phyloP scores from a whole-genome alignment of 345 rosid genomes.

The Odontarrhena argentea region DNA sequence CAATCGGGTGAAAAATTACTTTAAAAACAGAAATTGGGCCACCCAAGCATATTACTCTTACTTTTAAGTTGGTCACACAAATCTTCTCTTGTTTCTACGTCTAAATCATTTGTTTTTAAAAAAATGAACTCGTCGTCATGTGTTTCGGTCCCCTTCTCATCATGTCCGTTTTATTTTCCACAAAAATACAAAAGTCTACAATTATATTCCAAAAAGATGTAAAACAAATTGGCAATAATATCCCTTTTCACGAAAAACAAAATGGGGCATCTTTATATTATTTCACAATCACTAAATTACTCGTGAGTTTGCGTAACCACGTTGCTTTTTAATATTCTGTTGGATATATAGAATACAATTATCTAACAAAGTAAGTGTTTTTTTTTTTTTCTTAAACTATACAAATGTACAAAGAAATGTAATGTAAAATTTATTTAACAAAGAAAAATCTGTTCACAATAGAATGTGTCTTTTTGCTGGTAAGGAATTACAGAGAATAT shows the following conservation, averaged over 20 bases:
- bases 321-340: background rate
- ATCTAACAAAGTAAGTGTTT: too few species aligned
- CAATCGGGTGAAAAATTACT: too few species aligned
- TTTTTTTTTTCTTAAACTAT: too few species aligned
- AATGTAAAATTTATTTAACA: too few species aligned
- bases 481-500: too few species aligned
- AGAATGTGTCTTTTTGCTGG: too few species aligned
- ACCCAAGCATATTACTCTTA: too few species aligned
- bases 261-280: constrained; percentile 2
- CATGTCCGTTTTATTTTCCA: constrained; percentile 20
- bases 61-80: constrained; percentile 16
- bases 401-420: too few species aligned
- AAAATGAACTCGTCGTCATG: constrained; percentile 26
- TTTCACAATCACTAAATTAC: background rate
- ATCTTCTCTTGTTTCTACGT: constrained; percentile 19
- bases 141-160: constrained; percentile 29
- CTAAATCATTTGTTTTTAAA: constrained; percentile 4
- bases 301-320: constrained; percentile 21
- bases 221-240: background rate
- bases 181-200: constrained; percentile 5
- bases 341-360: too few species aligned
- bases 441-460: too few species aligned
- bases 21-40: too few species aligned
- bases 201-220: background rate
- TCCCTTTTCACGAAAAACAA: background rate